Percentiles rank a stretch among this genome's conserved stretches.
These are phyloP conservation scores for Syzygium aqueum DNA, from an alignment of 345 rosid genomes.

Conservation along the genomic window DNA sequence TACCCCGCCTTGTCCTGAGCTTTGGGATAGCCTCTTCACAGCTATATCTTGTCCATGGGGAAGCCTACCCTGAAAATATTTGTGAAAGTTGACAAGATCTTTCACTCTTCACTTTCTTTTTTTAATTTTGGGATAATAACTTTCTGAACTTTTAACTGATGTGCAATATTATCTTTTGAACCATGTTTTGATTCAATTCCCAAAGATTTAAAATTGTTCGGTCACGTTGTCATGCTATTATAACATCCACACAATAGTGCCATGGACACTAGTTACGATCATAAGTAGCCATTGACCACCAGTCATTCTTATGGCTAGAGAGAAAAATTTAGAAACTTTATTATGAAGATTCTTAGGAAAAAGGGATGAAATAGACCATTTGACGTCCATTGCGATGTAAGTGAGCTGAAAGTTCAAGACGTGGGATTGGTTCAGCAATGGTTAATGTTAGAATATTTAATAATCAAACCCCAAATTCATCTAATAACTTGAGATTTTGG, in stretches of 20 bases:
- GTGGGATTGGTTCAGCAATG: background rate
- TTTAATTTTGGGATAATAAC: background rate
- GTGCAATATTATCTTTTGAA: background rate
- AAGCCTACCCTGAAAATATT: conserved; percentile 23
- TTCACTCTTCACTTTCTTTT: background rate
- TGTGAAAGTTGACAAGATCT: background rate
- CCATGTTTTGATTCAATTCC: background rate
- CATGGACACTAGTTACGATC: background rate
- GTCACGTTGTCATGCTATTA: background rate
- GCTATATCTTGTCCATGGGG: conserved; percentile 29
- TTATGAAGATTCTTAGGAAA: background rate
- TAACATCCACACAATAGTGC: background rate
- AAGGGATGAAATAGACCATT: background rate
- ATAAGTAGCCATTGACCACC: background rate
- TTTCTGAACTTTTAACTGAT: background rate
- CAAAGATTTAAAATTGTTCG: background rate
- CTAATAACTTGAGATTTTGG: background rate
- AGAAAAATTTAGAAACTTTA: background rate
- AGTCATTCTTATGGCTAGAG: background rate
- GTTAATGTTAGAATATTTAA: background rate
- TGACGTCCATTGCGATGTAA: background rate
- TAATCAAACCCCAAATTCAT: background rate
- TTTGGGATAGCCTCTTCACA: conserved; percentile 28
- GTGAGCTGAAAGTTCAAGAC: background rate
- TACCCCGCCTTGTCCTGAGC: conserved; percentile 26